phyloP scores from a whole-genome alignment of 805 yeast species.

The Trichomonascus vanleenenianus region DNA sequence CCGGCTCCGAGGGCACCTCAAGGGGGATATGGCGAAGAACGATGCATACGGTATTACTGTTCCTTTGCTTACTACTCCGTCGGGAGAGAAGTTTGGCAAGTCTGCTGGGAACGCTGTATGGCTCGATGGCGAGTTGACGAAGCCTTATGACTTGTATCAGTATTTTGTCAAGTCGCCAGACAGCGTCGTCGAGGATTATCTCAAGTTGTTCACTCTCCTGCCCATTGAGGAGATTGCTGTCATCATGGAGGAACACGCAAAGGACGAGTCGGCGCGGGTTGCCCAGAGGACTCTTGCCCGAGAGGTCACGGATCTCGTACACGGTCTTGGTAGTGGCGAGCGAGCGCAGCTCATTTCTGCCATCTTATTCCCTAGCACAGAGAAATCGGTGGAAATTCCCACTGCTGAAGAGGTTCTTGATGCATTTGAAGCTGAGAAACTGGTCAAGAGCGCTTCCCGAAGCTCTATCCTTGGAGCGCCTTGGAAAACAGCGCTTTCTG shows the following conservation, averaged over 20 bases:
- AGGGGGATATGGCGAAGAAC: slow-evolving; percentile 9
- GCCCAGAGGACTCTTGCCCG: slow-evolving; percentile 76
- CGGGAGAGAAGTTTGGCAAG: slow-evolving; percentile 92
- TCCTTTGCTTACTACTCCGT: slow-evolving; percentile 78
- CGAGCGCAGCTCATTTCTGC: slow-evolving; percentile 46
- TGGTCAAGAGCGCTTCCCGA: slow-evolving; percentile 35
- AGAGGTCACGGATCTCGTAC: slow-evolving; percentile 81
- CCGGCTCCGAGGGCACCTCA: slow-evolving; percentile 36
- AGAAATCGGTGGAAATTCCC: slow-evolving; percentile 16
- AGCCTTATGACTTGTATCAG: slow-evolving; percentile 78
- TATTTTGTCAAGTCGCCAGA: slow-evolving; percentile 76
- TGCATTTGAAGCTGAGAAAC: slow-evolving; percentile 53
- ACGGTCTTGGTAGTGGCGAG: slow-evolving; percentile 70
- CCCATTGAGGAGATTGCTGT: slow-evolving; percentile 53
- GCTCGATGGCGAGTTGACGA: slow-evolving; percentile 64
- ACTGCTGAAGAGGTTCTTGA: slow-evolving; percentile 37
- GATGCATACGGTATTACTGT: slow-evolving; percentile 69
- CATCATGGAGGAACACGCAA: slow-evolving; percentile 44
- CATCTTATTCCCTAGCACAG: slow-evolving; percentile 9
- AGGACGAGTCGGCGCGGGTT: slow-evolving; percentile 52
- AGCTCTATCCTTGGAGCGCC: slow-evolving; percentile 33
- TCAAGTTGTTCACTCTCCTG: slow-evolving; percentile 72
- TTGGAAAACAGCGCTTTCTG: slow-evolving; percentile 46
- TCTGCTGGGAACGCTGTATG: slow-evolving; percentile 96
- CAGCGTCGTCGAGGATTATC: slow-evolving; percentile 57